Conservation (phyloP, 2,329 filamentous ascomycete genomes). For the Pseudogymnoascus destructans region DNA sequence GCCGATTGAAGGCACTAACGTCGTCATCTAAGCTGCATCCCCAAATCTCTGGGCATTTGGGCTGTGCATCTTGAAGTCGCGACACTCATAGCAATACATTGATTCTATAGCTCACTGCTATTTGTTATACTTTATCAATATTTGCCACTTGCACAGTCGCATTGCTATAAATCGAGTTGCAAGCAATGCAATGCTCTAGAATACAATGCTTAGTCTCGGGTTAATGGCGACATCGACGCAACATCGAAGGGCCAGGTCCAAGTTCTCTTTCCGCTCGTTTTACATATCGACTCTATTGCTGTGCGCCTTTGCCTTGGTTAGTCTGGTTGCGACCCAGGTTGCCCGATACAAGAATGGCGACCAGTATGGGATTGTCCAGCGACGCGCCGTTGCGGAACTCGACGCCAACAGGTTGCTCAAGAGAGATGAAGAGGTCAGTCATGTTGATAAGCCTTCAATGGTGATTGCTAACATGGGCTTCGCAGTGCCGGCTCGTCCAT, state of each 20-base stretch:
- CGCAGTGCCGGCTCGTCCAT: conserved; percentile 67
- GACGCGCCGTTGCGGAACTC: conserved; percentile 18
- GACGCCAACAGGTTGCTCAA: conserved; percentile 20
- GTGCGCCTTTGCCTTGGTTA: conserved; percentile 22
- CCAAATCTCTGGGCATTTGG: not conserved
- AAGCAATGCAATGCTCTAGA: not conserved
- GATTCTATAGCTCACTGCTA: not conserved
- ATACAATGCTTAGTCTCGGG: not conserved
- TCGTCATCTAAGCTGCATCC: conserved; percentile 3
- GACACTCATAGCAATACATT: not conserved
- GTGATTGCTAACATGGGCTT: not conserved
- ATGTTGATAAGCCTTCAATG: not conserved
- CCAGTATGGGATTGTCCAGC: conserved; percentile 21
- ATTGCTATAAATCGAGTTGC: not conserved
- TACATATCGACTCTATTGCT: conserved; percentile 24
- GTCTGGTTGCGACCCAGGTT: conserved; percentile 22
- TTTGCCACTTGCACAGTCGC: not conserved
- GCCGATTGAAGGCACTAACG: conserved; percentile 1
- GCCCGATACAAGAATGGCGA: conserved; percentile 21
- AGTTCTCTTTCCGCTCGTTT: conserved; percentile 24
- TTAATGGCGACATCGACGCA: not conserved
- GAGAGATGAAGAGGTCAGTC: conserved; percentile 25
- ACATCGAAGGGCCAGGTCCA: conserved; percentile 10
- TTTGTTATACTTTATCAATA: not conserved
- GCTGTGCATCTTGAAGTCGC: not conserved